Evolutionary conservation across 176 grass and related monocot species (phyloP), one percentile per base, ranked within the genome.

Genomic region (Oryza officinalis): DNA sequence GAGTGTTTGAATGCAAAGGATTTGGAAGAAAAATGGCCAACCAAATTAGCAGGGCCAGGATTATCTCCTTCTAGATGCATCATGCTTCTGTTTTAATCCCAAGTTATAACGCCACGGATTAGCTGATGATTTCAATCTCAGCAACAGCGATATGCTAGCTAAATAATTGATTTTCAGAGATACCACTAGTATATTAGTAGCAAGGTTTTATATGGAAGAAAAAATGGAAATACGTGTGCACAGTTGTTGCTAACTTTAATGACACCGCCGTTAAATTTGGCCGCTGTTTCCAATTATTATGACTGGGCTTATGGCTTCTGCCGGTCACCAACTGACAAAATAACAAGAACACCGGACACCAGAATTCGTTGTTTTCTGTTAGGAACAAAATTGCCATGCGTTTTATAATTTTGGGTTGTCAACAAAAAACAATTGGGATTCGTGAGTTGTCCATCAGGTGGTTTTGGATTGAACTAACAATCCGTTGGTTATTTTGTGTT

Each of bases 1-100:
- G 41, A 75, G 50, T 4, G 31, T 61, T 15, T 61, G 74, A 63
- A 77, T 11, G 57, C 57, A 61, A 61, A 10, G 57, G 8, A 61
- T 10, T 10, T 25, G 31, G 2, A 11, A n/a, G 28, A n/a, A 65
- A 27, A 26, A 15, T 10, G 32, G 20, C 2, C 22, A 11, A 26
- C 54, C 54, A 27, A 20, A 54, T 33, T 33, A 54, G 72, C 57
- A 61, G 57, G 11, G 14, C 6, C 14, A 6, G 2, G 4, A 57
- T 40, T 57, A 15, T 18, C 52, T n/a, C 7, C 43, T 57, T 76
- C 61, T 68, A 14, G 76, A 72, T 37, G 25, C 0, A n/a, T 8
- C 54, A 72, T 65, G 67, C 75, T 79, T 84, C 9, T n/a, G 47
- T 72, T 79, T 79, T 50, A 80, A 72, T 64, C 50, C 65, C 23